phyloP scores from a whole-genome alignment of 1,139 yeast species.

The Ogataea hybrid region DNA sequence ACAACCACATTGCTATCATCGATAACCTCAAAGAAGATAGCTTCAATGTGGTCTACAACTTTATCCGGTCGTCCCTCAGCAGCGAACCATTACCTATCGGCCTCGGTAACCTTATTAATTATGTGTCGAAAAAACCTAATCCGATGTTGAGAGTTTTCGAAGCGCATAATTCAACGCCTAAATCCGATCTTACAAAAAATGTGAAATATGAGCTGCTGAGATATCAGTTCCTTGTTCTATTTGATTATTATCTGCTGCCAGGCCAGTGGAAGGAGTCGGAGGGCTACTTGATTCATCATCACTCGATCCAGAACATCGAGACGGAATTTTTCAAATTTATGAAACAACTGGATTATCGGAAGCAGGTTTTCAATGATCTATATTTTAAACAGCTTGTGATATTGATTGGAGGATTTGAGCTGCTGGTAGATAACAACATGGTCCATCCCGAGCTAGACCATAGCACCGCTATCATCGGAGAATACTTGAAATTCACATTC shows the following conservation, averaged over 20 bases:
- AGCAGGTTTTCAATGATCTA: slow-evolving; percentile 30
- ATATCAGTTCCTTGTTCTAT: slow-evolving; percentile 29
- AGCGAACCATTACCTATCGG: slow-evolving; percentile 49
- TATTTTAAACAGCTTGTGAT: slow-evolving; percentile 33
- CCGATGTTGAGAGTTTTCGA: slow-evolving; percentile 29
- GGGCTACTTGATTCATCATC: slow-evolving; percentile 32
- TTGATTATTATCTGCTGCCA: slow-evolving; percentile 30
- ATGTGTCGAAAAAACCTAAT: slow-evolving; percentile 28
- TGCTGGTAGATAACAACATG: slow-evolving; percentile 27
- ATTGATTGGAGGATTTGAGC: slow-evolving; percentile 33
- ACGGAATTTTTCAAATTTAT: slow-evolving; percentile 32
- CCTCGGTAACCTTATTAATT: slow-evolving; percentile 37
- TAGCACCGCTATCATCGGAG: slow-evolving; percentile 24
- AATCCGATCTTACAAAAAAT: slow-evolving; percentile 30
- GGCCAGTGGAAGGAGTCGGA: slow-evolving; percentile 32
- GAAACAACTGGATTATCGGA: slow-evolving; percentile 29
- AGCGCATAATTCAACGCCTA: slow-evolving; percentile 23
- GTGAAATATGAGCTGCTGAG: slow-evolving; percentile 31
- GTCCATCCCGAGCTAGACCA: slow-evolving; percentile 23
- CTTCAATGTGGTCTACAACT: slow-evolving; percentile 47
- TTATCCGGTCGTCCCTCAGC: slow-evolving; percentile 57
- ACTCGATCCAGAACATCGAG: slow-evolving; percentile 35
- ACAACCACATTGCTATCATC: slow-evolving; percentile 63
- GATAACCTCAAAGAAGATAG: slow-evolving; percentile 40
- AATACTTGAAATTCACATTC: slow-evolving; percentile 33